Evolutionary conservation across 257 asterid genomes (phyloP).

Genomic region (Nicotiana paniculata): DNA sequence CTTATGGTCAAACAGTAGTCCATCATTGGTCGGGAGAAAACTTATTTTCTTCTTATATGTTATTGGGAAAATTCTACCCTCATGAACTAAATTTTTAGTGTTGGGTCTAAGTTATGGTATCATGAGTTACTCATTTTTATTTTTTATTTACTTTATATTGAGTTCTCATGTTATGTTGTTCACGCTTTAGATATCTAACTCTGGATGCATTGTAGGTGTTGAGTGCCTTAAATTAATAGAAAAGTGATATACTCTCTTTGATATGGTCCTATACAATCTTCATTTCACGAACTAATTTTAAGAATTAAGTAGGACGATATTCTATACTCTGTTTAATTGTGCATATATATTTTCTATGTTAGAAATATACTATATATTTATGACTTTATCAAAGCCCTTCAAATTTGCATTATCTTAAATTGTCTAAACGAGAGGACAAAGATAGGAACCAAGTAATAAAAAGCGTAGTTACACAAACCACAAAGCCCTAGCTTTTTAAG

Average conservation of each 20-base stretch:
- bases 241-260: neutral
- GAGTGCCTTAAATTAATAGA: neutral
- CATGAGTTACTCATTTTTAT: neutral
- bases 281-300: neutral
- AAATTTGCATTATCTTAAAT: neutral
- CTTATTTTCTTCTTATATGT: too few species aligned
- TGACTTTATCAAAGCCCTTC: neutral
- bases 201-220: neutral
- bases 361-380: too few species aligned
- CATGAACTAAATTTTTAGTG: too few species aligned
- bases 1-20: too few species aligned
- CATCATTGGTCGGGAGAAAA: too few species aligned
- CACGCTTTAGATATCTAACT: neutral
- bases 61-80: too few species aligned
- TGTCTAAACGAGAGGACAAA: neutral
- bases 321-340: neutral
- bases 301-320: neutral
- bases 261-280: neutral
- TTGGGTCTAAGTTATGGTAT: neutral
- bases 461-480: neutral
- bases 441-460: neutral
- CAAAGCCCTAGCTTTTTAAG: neutral
- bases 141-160: neutral
- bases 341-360: neutral
- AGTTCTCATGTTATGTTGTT: neutral